Evolutionary conservation across 1,139 yeast genomes (phyloP).

Genomic region (Hemisphaericaspora xylanilytica): DNA sequence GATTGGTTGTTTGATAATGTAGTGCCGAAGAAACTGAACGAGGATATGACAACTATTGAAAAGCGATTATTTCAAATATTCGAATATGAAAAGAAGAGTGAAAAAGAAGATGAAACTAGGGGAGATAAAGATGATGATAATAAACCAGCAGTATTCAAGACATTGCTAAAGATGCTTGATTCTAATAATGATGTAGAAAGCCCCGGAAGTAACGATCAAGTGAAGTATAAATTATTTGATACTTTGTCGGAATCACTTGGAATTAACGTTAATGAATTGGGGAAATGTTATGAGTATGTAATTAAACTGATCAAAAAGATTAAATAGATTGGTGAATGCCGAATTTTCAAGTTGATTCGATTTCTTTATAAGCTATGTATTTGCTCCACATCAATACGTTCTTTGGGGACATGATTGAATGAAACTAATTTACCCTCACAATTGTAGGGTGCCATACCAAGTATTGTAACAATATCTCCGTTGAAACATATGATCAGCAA

Average conservation of each 20-base stretch:
- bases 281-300: slow-evolving; percentile 1
- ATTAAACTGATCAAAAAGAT: slow-evolving; percentile 4
- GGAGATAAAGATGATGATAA: no score
- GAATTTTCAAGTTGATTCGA: no score
- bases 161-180: slow-evolving; percentile 5
- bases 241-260: slow-evolving; percentile 6
- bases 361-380: no score
- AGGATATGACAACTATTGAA: slow-evolving; percentile 26
- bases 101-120: slow-evolving; percentile 2
- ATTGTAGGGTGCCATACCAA: no score
- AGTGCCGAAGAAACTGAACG: slow-evolving; percentile 23
- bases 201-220: neutral
- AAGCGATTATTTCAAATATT: slow-evolving; percentile 39
- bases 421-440: no score
- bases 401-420: no score
- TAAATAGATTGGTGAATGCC: neutral
- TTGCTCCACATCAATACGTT: no score
- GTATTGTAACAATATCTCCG: no score
- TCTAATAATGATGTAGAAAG: neutral
- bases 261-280: slow-evolving; percentile 3
- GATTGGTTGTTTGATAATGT: slow-evolving; percentile 39
- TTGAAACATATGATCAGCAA: no score
- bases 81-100: slow-evolving; percentile 17
- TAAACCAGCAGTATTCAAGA: neutral
- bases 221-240: slow-evolving; percentile 4